A percentile compares a stretch with the other conserved stretches of the same genome.
phyloP scores from a whole-genome alignment of 75 land plant genomes.

The Picea sitchensis region DNA sequence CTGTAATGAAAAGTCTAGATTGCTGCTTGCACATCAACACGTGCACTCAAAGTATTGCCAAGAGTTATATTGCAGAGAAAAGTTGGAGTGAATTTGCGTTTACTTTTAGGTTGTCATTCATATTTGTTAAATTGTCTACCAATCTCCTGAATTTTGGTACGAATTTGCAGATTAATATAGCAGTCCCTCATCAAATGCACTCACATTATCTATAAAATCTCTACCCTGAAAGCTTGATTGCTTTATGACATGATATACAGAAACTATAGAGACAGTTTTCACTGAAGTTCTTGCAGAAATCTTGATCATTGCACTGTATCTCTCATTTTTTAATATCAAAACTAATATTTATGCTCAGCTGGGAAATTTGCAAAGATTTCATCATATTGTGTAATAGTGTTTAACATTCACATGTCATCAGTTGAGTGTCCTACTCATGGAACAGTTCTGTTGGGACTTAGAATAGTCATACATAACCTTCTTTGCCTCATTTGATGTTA shows the following conservation, averaged over 20 bases:
- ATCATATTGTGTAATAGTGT: background rate
- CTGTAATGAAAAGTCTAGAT: too few species aligned
- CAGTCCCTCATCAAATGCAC: background rate
- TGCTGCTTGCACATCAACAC: too few species aligned
- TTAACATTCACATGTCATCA: background rate
- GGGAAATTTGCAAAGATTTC: background rate
- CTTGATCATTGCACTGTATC: background rate
- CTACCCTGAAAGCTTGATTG: background rate
- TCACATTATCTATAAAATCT: background rate
- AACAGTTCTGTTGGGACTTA: background rate
- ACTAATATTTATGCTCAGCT: background rate
- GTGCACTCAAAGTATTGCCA: too few species aligned
- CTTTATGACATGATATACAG: background rate
- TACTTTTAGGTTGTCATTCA: background rate
- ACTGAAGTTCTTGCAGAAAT: background rate
- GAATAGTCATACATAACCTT: background rate
- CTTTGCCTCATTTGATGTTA: background rate
- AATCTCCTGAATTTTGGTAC: background rate
- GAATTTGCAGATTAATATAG: background rate
- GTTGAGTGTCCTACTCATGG: background rate
- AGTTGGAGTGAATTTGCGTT: too few species aligned
- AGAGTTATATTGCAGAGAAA: too few species aligned
- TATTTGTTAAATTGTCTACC: background rate
- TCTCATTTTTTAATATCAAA: background rate
- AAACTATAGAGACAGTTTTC: background rate